phyloP scores from a whole-genome alignment of 306 rosid genomes.

The Crotalaria pallida region DNA sequence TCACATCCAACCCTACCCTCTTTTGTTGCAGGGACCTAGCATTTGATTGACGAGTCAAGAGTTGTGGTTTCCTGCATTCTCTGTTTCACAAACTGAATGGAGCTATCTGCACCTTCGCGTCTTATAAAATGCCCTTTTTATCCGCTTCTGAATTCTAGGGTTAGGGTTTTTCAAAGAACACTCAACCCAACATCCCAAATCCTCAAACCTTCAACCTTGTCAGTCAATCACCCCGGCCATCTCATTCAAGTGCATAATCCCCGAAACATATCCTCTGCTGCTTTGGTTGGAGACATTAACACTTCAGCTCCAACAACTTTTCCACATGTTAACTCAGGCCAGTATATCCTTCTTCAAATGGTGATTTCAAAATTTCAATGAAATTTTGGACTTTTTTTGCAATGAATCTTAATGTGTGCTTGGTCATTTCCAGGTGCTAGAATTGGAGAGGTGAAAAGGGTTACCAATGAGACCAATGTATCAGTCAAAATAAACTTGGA shows the following conservation, averaged over 20 bases:
- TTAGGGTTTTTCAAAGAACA: conserved; percentile 29
- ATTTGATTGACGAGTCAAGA: no score
- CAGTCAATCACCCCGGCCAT: conserved; percentile 22
- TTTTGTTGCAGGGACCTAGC: no score
- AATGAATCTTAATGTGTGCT: neutral
- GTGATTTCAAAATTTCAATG: neutral
- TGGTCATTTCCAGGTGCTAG: conserved; percentile 49
- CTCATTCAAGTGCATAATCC: conserved; percentile 26
- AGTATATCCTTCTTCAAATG: neutral
- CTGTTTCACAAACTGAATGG: conserved; percentile 37
- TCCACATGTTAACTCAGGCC: conserved; percentile 42
- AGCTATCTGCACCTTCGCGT: conserved; percentile 38
- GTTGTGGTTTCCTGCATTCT: neutral
- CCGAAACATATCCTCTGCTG: conserved; percentile 32
- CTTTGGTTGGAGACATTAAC: conserved; percentile 32
- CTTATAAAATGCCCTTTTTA: conserved; percentile 34
- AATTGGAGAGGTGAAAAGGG: conserved; percentile 82
- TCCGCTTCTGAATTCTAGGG: conserved; percentile 36
- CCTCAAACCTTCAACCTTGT: conserved; percentile 21
- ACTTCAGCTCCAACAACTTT: conserved; percentile 34
- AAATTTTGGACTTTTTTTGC: neutral
- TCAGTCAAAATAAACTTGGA: conserved; percentile 81
- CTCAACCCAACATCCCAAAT: neutral
- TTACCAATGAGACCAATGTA: conserved; percentile 82
- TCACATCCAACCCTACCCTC: no score